Percentiles rank a stretch among this genome's conserved stretches.
Evolutionary conservation across 2,329 filamentous ascomycete species (phyloP).

Genomic region (Purpureocillium lavendulum): DNA sequence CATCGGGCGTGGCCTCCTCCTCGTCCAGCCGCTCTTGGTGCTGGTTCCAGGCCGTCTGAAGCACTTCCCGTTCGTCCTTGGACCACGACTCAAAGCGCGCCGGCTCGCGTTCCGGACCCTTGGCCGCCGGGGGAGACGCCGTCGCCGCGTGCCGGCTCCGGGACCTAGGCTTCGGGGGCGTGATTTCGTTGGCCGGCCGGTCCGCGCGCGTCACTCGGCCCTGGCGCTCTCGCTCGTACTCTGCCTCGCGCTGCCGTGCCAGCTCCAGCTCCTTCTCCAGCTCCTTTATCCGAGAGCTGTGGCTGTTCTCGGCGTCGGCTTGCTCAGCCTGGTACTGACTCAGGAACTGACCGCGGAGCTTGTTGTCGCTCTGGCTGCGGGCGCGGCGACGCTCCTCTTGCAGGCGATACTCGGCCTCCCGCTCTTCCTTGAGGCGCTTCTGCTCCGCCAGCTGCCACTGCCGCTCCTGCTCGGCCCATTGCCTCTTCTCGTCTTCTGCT

Average conservation of each 20-base stretch:
- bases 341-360: conserved; percentile 73
- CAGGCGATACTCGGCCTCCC: conserved; percentile 59
- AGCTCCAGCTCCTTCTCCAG: conserved; percentile 65
- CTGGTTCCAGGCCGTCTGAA: conserved; percentile 45
- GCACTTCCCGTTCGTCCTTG: conserved; percentile 54
- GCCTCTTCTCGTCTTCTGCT: conserved; percentile 59
- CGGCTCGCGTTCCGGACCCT: conserved; percentile 13
- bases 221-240: conserved; percentile 52
- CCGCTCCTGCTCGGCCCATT: conserved; percentile 70
- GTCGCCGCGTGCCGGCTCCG: conserved; percentile 11
- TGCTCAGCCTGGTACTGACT: conserved; percentile 76
- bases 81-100: conserved; percentile 56
- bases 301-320: conserved; percentile 31
- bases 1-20: conserved; percentile 10
- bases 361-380: conserved; percentile 55
- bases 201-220: conserved; percentile 32
- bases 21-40: conserved; percentile 24
- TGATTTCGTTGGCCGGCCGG: conserved; percentile 11
- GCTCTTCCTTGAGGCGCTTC: conserved; percentile 61
- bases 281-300: conserved; percentile 66
- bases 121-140: conserved; percentile 1
- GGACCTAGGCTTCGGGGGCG: conserved; percentile 12
- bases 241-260: conserved; percentile 52
- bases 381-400: conserved; percentile 57
- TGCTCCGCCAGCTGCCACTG: conserved; percentile 74